phyloP scores from a whole-genome alignment of 176 grass and related monocot species.

The Alopecurus myosuroides region DNA sequence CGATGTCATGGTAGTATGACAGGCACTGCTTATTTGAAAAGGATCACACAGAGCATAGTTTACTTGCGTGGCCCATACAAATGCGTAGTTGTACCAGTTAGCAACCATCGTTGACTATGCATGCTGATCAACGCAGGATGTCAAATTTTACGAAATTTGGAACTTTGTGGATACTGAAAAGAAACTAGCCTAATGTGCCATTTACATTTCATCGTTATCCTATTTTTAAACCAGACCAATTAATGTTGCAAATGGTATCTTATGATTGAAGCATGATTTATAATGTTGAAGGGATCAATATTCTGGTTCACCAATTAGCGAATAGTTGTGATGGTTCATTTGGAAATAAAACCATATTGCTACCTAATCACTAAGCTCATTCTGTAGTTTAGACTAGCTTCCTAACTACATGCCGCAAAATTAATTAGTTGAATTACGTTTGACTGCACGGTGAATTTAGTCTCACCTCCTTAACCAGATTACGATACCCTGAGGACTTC shows the following conservation, averaged over 20 bases:
- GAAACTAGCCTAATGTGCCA: neutral
- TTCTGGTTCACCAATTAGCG: neutral
- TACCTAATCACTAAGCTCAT: neutral
- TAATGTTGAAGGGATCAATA: neutral
- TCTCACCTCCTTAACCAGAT: too few relatives aligned
- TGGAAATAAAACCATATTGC: neutral
- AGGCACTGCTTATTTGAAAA: neutral
- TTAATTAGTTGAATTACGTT: neutral
- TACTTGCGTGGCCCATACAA: slow-evolving; percentile 11
- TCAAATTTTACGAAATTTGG: neutral
- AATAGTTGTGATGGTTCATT: neutral
- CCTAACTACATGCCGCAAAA: neutral
- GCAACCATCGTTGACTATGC: slow-evolving; percentile 28
- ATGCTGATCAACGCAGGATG: neutral
- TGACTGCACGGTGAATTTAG: neutral
- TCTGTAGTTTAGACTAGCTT: neutral
- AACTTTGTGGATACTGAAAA: neutral
- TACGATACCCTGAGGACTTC: too few relatives aligned
- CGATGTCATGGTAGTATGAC: neutral
- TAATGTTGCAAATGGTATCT: neutral
- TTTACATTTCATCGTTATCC: neutral
- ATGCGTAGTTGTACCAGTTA: slow-evolving; percentile 31
- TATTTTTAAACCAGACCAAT: too few relatives aligned
- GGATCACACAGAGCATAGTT: neutral
- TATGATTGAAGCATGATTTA: neutral